These are phyloP conservation scores for Fomitopsis betulina DNA, from an alignment of 1,284 basidiomycete species.

Conservation along the genomic window DNA sequence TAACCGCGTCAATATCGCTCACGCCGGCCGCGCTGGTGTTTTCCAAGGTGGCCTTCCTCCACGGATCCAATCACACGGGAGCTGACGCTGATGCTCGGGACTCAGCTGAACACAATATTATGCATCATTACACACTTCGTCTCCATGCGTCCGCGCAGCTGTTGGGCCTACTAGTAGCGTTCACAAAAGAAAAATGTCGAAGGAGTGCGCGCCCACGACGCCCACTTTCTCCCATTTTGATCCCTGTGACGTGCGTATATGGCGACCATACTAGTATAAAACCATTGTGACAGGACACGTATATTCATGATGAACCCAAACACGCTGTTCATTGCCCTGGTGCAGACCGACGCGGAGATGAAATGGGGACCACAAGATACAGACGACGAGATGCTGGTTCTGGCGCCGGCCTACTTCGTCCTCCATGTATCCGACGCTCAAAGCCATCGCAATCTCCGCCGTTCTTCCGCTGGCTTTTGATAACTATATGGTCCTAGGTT, in stretches of 20 bases:
- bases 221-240: background rate
- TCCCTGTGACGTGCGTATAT: background rate
- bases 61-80: constrained; percentile 18
- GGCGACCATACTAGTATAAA: constrained; percentile 35
- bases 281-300: constrained; percentile 78
- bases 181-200: constrained; percentile 59
- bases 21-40: constrained; percentile 91
- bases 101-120: constrained; percentile 68
- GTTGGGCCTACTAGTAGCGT: constrained; percentile 45
- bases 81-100: background rate
- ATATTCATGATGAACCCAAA: constrained; percentile 94
- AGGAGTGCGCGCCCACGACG: constrained; percentile 33
- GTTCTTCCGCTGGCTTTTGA: background rate
- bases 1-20: constrained; percentile 59
- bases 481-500: constrained; percentile 40
- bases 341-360: constrained; percentile 84
- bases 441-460: constrained; percentile 72
- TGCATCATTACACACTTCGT: constrained; percentile 68
- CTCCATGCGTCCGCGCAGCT: constrained; percentile 54
- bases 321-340: constrained; percentile 87
- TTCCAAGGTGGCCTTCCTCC: constrained; percentile 86
- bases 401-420: constrained; percentile 89
- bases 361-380: constrained; percentile 85
- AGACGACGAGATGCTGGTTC: constrained; percentile 84
- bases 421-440: constrained; percentile 89